phyloP scores from a whole-genome alignment of 768 basidiomycete species.

The Termitomyces sp. region DNA sequence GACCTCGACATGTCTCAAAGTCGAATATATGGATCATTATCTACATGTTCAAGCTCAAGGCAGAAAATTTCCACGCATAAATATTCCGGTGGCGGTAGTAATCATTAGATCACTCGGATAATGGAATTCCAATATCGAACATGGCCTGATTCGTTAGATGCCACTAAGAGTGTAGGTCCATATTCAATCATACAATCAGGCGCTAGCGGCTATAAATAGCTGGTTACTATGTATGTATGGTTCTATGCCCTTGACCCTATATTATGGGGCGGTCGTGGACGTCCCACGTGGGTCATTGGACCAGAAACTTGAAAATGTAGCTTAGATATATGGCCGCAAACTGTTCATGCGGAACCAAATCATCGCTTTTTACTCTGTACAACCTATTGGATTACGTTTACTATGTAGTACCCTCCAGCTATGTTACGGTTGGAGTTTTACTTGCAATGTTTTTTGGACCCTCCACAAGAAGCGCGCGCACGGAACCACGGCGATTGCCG shows the following conservation, averaged over 20 bases:
- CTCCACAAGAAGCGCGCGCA: neutral
- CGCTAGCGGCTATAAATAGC: neutral
- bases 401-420: neutral
- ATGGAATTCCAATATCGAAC: neutral
- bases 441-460: neutral
- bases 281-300: neutral
- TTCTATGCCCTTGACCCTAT: slow-evolving; percentile 1
- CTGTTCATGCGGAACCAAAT: neutral
- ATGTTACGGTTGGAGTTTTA: neutral
- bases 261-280: neutral
- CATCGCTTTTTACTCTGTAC: neutral
- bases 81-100: neutral
- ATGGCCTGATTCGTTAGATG: too few relatives aligned
- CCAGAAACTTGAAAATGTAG: too few relatives aligned
- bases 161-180: neutral
- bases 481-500: slow-evolving; percentile 26
- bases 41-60: neutral
- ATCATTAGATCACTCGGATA: neutral
- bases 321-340: neutral
- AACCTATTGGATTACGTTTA: neutral
- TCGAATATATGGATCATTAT: neutral
- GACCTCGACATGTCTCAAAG: neutral
- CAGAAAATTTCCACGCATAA: neutral
- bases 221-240: neutral
- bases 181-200: neutral